Conservation (phyloP, 495 filamentous ascomycete species). For the Antarctomyces pellizariae region DNA sequence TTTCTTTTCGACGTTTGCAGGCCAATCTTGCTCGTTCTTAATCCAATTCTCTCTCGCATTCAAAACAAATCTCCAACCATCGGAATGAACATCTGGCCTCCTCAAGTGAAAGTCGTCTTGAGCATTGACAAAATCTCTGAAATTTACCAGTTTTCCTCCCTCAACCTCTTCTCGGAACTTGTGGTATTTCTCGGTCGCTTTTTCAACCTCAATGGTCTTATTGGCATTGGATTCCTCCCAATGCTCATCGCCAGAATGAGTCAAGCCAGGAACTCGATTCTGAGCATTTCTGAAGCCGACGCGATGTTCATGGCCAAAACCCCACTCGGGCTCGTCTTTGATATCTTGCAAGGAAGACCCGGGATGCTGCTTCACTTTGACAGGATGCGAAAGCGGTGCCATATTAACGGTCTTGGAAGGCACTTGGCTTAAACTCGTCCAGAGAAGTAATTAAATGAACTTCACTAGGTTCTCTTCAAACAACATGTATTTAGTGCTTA, state of each 20-base stretch:
- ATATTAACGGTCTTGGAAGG: too few relatives aligned
- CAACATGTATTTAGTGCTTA: too few relatives aligned
- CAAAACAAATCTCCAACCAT: conserved; percentile 1
- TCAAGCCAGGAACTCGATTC: conserved; percentile 1
- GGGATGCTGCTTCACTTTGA: conserved; percentile 1
- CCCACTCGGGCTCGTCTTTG: conserved; percentile 2
- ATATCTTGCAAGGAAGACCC: conserved; percentile 1
- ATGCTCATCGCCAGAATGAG: not conserved
- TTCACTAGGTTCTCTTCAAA: too few relatives aligned
- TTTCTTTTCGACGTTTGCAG: not conserved
- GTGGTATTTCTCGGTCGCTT: conserved; percentile 1
- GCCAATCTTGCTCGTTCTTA: conserved; percentile 2
- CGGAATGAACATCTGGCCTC: conserved; percentile 2
- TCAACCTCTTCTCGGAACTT: not conserved
- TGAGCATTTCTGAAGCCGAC: conserved; percentile 2
- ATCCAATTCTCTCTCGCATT: conserved; percentile 1
- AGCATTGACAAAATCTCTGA: conserved; percentile 1
- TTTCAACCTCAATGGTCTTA: not conserved
- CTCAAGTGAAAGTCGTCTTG: conserved; percentile 1
- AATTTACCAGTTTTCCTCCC: conserved; percentile 1
- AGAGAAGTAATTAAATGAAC: too few relatives aligned
- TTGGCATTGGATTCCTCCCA: not conserved
- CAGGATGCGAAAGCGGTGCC: not conserved
- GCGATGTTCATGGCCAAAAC: conserved; percentile 2
- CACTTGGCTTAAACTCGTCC: too few relatives aligned